Evolutionary conservation across 2,329 filamentous ascomycete species (phyloP), one percentile per base, ranked within the genome.

Genomic region (Talaromyces sp.): DNA sequence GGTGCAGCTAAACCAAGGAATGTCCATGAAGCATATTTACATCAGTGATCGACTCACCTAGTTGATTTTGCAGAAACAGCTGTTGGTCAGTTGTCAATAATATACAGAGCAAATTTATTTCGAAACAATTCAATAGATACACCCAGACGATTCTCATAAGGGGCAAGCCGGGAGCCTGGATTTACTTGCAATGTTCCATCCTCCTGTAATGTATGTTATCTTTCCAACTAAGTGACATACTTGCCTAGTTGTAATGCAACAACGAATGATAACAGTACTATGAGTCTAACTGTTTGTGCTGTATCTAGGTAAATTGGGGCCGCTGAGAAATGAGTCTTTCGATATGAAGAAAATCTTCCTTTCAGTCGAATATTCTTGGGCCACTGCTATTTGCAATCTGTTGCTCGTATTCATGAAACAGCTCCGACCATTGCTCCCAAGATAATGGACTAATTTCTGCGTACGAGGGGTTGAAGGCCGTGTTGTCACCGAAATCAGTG

Each of bases 391-490:
- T 52, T 52, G 48, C 25, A 52, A 52, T 31, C 48, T 52, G 25
- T 52, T 52, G 48, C 23, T 52, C 48, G 31, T 52, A 52, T 52
- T 52, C 48, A 8, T 52, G 23, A 14, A 52, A 52, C 31, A 52
- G 48, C 25, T 33, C 25, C 48, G 48, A 52, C 48, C 48, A 52
- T 31, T 52, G 48, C 25, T 52, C 48, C 48, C 48, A 52, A 52
- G 48, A 28, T 52, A 52, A 52, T 14, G 48, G 48, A 52, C 48
- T 52, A n/a, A 33, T 6, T 6, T 52, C 48, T 52, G 25, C 2
- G 25, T 52, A 52, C 28, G 18, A 52, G n/a, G 48, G 40, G 18
- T 44, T 7, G 18, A 44, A 44, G 18, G 21, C 18, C 18, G 40
- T 44, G 18, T 44, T 44, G 18, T 44, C 40, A 23, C 23, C 40